These are phyloP conservation scores for Podila verticillata DNA, from an alignment of 192 early-diverging fungal genomes.

Conservation along the genomic window DNA sequence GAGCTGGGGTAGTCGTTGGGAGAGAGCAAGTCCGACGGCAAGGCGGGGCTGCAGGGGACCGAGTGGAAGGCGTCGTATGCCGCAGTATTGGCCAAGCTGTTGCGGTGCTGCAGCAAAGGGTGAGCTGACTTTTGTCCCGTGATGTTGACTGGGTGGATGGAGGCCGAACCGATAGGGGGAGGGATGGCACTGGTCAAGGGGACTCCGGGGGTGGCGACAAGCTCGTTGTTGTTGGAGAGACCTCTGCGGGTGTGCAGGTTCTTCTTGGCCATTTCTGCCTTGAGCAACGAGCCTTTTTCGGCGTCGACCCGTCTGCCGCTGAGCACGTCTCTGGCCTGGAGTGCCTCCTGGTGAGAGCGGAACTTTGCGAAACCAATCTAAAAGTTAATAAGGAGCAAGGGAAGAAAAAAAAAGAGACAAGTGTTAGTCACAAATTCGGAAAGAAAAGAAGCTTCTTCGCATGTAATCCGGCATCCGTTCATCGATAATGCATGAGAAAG, in stretches of 20 bases:
- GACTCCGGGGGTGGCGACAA: slow-evolving; percentile 30
- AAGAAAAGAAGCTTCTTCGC: not conserved
- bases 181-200: slow-evolving; percentile 23
- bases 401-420: not conserved
- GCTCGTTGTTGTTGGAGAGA: slow-evolving; percentile 60
- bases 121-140: slow-evolving; percentile 33
- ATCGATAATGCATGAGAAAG: no score
- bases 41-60: slow-evolving; percentile 52
- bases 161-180: slow-evolving; percentile 43
- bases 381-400: not conserved
- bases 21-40: slow-evolving; percentile 67
- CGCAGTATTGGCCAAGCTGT: slow-evolving; percentile 45
- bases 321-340: slow-evolving; percentile 91
- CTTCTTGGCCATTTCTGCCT: slow-evolving; percentile 99
- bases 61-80: slow-evolving; percentile 56
- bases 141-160: slow-evolving; percentile 46
- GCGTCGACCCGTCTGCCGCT: slow-evolving; percentile 93
- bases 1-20: slow-evolving; percentile 59
- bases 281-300: slow-evolving; percentile 85
- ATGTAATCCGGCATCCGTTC: no score
- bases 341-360: slow-evolving; percentile 87
- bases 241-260: slow-evolving; percentile 95
- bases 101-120: slow-evolving; percentile 45
- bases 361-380: slow-evolving; percentile 99
- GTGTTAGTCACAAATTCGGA: not conserved